These are phyloP conservation scores for Chalciporus piperatus DNA, from an alignment of 768 basidiomycete species.

Conservation along the genomic window DNA sequence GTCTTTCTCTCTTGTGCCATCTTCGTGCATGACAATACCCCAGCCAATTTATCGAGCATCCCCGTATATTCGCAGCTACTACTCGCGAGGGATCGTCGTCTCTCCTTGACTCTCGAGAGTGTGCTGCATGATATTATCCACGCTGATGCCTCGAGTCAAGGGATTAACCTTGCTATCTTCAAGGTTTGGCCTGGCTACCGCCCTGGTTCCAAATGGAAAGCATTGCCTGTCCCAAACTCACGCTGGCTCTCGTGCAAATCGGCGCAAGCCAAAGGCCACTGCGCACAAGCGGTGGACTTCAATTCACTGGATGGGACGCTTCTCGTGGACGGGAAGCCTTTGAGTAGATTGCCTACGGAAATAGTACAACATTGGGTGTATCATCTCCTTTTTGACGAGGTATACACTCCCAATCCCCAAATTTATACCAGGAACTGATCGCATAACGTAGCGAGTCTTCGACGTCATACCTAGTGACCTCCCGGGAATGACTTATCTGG, in stretches of 20 bases:
- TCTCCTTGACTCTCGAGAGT: constrained; percentile 18
- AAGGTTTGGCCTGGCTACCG: constrained; percentile 11
- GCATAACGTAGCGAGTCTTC: constrained; percentile 4
- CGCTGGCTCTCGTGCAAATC: constrained; percentile 22
- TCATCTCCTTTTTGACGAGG: constrained; percentile 4
- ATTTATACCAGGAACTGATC: background rate
- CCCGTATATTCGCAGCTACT: constrained; percentile 11
- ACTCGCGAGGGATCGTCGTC: constrained; percentile 29
- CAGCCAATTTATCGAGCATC: constrained; percentile 4
- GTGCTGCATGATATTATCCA: background rate
- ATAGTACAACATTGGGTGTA: constrained; percentile 9
- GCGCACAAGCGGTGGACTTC: constrained; percentile 9
- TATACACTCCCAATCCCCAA: background rate
- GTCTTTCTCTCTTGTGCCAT: background rate
- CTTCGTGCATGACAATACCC: constrained; percentile 9
- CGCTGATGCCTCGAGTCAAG: background rate
- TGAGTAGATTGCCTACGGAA: constrained; percentile 15
- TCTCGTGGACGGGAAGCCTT: constrained; percentile 21
- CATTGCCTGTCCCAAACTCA: background rate
- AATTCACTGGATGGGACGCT: constrained; percentile 23
- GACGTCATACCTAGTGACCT: constrained; percentile 19
- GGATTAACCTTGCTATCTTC: constrained; percentile 16
- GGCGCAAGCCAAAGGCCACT: background rate
- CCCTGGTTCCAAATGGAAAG: constrained; percentile 11
- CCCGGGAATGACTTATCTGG: constrained; percentile 23